These are phyloP conservation scores for Xerocomellus dryophilus DNA, from an alignment of 768 basidiomycete genomes.

Conservation along the genomic window DNA sequence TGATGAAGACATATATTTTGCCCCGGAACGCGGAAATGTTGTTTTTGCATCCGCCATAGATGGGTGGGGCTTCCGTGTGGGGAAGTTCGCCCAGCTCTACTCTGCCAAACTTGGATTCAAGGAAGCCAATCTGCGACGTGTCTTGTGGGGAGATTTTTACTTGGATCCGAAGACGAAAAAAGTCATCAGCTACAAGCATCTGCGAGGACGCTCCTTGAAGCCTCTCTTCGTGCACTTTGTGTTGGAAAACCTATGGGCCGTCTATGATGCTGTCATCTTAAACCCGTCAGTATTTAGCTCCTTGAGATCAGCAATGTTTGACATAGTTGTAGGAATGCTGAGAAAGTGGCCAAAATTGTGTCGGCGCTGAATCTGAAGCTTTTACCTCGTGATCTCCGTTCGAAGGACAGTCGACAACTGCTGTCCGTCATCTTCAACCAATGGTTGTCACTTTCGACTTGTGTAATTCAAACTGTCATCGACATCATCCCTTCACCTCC, in stretches of 20 bases:
- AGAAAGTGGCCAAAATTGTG: slow-evolving; percentile 88
- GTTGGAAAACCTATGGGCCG: slow-evolving; percentile 94
- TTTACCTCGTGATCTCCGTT: slow-evolving; percentile 81
- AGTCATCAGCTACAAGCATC: slow-evolving; percentile 87
- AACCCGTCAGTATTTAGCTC: slow-evolving; percentile 69
- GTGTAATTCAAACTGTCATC: slow-evolving; percentile 87
- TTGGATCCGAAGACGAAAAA: slow-evolving; percentile 94
- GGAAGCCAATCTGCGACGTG: slow-evolving; percentile 78
- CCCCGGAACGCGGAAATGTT: slow-evolving; percentile 93
- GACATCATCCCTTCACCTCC: slow-evolving; percentile 91
- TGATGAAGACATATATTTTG: slow-evolving; percentile 97
- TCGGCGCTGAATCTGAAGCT: slow-evolving; percentile 79
- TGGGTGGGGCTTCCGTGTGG: slow-evolving; percentile 95
- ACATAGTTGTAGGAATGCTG: slow-evolving; percentile 63
- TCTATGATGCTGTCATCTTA: slow-evolving; percentile 85
- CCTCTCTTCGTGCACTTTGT: slow-evolving; percentile 97
- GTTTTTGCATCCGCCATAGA: slow-evolving; percentile 95
- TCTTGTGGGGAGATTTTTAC: slow-evolving; percentile 97
- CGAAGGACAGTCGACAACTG: slow-evolving; percentile 84
- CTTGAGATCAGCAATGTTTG: slow-evolving; percentile 1
- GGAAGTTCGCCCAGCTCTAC: slow-evolving; percentile 91
- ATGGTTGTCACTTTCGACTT: slow-evolving; percentile 93
- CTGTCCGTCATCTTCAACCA: slow-evolving; percentile 87
- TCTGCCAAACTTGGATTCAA: slow-evolving; percentile 87
- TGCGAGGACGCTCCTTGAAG: slow-evolving; percentile 83